Evolutionary conservation across 352 stramenopile species (phyloP), one percentile per base, ranked within the genome.

Genomic region (Phytophthora melonis): DNA sequence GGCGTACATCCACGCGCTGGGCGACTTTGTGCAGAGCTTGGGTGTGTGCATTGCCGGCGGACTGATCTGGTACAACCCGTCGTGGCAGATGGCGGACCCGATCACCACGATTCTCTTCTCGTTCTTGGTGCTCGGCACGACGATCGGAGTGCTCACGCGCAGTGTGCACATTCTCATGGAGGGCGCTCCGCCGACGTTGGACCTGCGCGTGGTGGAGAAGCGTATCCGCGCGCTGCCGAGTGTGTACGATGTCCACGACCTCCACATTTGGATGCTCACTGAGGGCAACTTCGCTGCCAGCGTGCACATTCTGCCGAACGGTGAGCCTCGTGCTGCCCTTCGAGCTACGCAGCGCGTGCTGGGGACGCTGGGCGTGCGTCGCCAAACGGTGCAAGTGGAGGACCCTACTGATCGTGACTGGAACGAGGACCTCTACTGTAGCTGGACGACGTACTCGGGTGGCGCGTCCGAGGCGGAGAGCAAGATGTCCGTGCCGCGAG

Each of bases 191-290:
- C 69, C 82, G 36, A 60, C 76, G 27, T 47, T 94, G 63, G 74
- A 88, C 62, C 75, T 94, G 23, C 74, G 77, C 30, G 49, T 80
- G 9, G 74, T 93, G 13, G 87, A 94, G 78, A 87, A 83, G 54
- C 79, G 80, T 18, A 72, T 94, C 25, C 87, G 87, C 27, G 74
- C 83, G 16, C 74, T 94, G 25, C 75, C 83, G 25, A 65, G 87
- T 10, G 97, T 99, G 5, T 93, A 91, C 41, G 90, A 99, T 76
- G 94, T 99, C 25, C 98, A 99, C 80, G 96, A 99, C 75, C 78
- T 99, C n/a, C 97, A 98, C 77, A 92, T 99, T 53, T 99, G 98
- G 98, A 94, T 86, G 47, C 89, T 99, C 57, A 98, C 94, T 1
- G 87, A 98, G 43, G 93, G 95, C 4, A 66, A 92, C 39, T 88